Percentiles rank a stretch among this genome's conserved stretches.
These are phyloP conservation scores for Pichia gijzeniarum DNA, from an alignment of 805 yeast genomes.

Conservation along the genomic window DNA sequence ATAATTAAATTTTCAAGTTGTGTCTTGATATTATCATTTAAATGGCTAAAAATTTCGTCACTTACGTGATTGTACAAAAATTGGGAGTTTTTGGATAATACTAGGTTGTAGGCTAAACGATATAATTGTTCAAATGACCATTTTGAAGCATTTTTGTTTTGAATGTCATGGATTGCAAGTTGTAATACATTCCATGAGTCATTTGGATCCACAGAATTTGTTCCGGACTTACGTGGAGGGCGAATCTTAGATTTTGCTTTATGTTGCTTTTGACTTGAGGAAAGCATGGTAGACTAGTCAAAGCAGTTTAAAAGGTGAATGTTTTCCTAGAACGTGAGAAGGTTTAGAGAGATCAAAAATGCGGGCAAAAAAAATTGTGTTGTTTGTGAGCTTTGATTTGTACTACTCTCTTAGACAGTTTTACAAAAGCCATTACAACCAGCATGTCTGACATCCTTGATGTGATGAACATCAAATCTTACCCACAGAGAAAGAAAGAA, in stretches of 20 bases:
- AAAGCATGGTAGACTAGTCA: constrained; percentile 1
- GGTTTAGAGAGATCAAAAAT: too few relatives aligned
- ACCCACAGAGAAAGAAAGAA: constrained; percentile 25
- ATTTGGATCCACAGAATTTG: constrained; percentile 41
- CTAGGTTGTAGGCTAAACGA: constrained; percentile 70
- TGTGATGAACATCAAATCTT: constrained; percentile 51
- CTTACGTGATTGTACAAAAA: constrained; percentile 57
- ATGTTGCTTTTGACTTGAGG: constrained; percentile 5
- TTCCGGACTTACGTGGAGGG: constrained; percentile 50
- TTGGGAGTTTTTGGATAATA: constrained; percentile 62
- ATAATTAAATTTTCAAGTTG: constrained; percentile 10
- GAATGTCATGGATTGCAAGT: constrained; percentile 66
- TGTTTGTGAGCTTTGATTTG: background rate
- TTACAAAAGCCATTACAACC: background rate
- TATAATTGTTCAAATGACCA: constrained; percentile 80
- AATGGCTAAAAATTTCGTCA: constrained; percentile 39
- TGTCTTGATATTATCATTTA: constrained; percentile 29
- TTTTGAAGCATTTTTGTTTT: constrained; percentile 61
- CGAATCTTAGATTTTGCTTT: constrained; percentile 51
- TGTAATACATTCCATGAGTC: constrained; percentile 60
- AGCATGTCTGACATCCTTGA: constrained; percentile 59
- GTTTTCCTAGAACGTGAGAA: background rate
- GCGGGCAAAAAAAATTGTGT: background rate
- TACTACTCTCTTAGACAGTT: too few relatives aligned
- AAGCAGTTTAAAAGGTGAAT: background rate